Evolutionary conservation across 441 rosid genomes (phyloP), one percentile per base, ranked within the genome.

Genomic region (Francoa sonchifolia): DNA sequence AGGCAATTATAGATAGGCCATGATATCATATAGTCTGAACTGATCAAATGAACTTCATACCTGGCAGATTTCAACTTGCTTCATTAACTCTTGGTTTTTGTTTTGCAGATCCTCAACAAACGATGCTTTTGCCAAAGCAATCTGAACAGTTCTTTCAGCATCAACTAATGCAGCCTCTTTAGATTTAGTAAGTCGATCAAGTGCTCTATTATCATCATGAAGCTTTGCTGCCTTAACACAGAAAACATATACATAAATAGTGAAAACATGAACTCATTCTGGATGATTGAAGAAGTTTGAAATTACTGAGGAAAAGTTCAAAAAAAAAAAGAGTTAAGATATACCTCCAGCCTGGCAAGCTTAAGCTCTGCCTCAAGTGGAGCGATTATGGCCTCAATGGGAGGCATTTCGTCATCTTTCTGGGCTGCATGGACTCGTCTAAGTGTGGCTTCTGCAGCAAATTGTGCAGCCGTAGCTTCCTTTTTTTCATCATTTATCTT

Each of bases 291-390:
- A 1, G 8, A 33, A 9, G 13, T 7, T n/a, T 2, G 0, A 33
- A 20, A 18, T 38, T 21, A 8, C 14, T 18, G 18, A 32, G 40
- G n/a, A 51, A 38, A 43, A 10, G 14, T 43, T 32, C 43, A 27
- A 31, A 55, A 19, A 26, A 36, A 42, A 9, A 50, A 42, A 42
- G 9, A 12, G 42, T 28, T 38, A 32, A 35, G 55, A 25, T 31
- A 29, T 48, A 72, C 74, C 74, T 72, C 74, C n/a, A 49, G 14
- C 33, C 62, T 43, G 34, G 62, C 51, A 20, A 57, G 55, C 50
- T 57, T 57, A 43, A 57, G 62, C 46, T 57, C 62, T 23, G 62
- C 62, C 51, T 57, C 62, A 1, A 57, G 49, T 11, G 62, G 62
- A 8, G 62, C 37, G 18, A 57, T 57, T 22, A 57, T 57, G 33